A percentile compares a stretch with the other conserved stretches of the same genome.
Conservation (phyloP, 192 early-diverging fungal genomes). For the Rhizophagus clarus region DNA sequence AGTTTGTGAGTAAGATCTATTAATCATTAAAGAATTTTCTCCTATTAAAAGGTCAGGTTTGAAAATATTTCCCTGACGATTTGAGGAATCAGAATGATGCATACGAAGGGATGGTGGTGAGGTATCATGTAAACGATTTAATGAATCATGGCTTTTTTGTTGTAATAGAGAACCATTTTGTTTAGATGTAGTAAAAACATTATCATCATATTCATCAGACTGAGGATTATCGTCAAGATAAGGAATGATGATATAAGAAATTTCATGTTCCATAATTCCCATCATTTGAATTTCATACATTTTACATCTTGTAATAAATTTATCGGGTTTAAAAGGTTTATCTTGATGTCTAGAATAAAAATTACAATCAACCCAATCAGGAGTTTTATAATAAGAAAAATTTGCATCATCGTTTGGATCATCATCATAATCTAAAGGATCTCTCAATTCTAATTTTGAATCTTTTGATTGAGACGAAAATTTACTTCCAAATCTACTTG, state of each 20-base stretch:
- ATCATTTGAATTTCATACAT: slow-evolving; percentile 88
- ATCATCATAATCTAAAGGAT: slow-evolving; percentile 58
- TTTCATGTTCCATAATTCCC: slow-evolving; percentile 70
- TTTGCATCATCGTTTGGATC: slow-evolving; percentile 34
- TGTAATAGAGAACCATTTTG: background rate
- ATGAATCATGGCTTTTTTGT: background rate
- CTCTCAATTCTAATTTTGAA: slow-evolving; percentile 40
- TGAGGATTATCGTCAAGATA: slow-evolving; percentile 42
- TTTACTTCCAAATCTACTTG: slow-evolving; percentile 18
- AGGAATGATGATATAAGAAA: slow-evolving; percentile 55
- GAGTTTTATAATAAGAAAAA: slow-evolving; percentile 68
- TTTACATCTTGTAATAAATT: slow-evolving; percentile 72
- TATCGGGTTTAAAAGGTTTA: slow-evolving; percentile 48
- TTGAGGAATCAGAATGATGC: background rate
- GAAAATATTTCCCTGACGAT: no score
- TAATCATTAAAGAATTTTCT: background rate
- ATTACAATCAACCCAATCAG: slow-evolving; percentile 91
- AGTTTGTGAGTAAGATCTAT: slow-evolving; percentile 17
- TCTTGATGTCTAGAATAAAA: slow-evolving; percentile 70
- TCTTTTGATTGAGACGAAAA: slow-evolving; percentile 41
- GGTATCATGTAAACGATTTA: background rate
- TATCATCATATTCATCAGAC: slow-evolving; percentile 46
- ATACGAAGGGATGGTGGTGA: background rate
- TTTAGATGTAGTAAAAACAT: slow-evolving; percentile 33
- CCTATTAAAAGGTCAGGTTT: background rate